phyloP scores from a whole-genome alignment of 495 filamentous ascomycete genomes.

The Neurospora sp. region DNA sequence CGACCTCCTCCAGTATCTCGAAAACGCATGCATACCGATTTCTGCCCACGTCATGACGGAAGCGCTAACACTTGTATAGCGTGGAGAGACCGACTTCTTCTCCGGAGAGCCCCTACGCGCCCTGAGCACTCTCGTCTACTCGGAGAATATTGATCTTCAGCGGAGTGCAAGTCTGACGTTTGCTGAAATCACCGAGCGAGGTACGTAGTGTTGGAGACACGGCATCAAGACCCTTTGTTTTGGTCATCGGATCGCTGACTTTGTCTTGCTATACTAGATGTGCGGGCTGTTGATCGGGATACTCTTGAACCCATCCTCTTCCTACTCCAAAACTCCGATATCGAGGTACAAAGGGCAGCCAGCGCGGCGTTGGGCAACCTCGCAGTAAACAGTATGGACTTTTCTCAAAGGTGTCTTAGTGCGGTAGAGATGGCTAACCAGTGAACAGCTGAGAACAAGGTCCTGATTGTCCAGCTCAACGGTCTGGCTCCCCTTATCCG shows the following conservation, averaged over 20 bases:
- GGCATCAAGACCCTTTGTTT: not conserved
- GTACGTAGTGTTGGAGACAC: slow-evolving; percentile 39
- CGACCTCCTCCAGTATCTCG: slow-evolving; percentile 87
- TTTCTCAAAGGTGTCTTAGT: not conserved
- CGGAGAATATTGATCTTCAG: slow-evolving; percentile 97
- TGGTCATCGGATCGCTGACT: slow-evolving; percentile 8
- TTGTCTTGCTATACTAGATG: slow-evolving; percentile 49
- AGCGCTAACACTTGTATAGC: slow-evolving; percentile 40
- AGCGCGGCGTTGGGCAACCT: slow-evolving; percentile 94
- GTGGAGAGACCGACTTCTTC: slow-evolving; percentile 96
- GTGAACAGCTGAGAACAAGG: slow-evolving; percentile 85
- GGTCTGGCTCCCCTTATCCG: slow-evolving; percentile 86
- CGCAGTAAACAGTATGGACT: slow-evolving; percentile 79
- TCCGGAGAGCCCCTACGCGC: slow-evolving; percentile 91
- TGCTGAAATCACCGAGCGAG: slow-evolving; percentile 96
- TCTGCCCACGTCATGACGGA: not conserved
- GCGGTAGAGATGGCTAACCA: slow-evolving; percentile 34
- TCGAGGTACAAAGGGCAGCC: slow-evolving; percentile 93
- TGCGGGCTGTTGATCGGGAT: slow-evolving; percentile 87
- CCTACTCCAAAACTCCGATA: slow-evolving; percentile 87
- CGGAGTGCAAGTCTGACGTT: slow-evolving; percentile 96
- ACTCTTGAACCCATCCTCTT: slow-evolving; percentile 94
- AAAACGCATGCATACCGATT: slow-evolving; percentile 58
- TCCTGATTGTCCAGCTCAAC: slow-evolving; percentile 84
- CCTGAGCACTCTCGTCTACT: slow-evolving; percentile 90